A percentile compares a stretch with the other conserved stretches of the same genome.
Evolutionary conservation across 2,329 filamentous ascomycete species (phyloP).

Genomic region (Alternaria triticina): DNA sequence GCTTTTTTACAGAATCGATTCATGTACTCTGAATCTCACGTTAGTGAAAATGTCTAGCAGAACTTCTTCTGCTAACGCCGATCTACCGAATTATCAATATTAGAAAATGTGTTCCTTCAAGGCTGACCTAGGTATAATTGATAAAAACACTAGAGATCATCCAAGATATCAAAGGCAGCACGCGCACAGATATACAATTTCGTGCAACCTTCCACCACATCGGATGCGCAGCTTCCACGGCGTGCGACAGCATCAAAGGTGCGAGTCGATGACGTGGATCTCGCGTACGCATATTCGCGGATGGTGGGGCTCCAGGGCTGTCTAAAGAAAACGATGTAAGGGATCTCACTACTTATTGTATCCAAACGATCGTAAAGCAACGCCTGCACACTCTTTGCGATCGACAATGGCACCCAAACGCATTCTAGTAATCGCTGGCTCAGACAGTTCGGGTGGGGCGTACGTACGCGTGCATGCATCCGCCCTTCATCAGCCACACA

Average conservation of each 20-base stretch:
- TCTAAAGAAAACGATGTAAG: conserved; percentile 3
- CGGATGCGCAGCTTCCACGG: not conserved
- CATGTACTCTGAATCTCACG: not conserved
- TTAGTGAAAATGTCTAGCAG: not conserved
- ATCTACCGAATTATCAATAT: not conserved
- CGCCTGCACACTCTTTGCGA: not conserved
- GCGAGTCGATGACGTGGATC: conserved; percentile 29
- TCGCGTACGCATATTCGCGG: conserved; percentile 33
- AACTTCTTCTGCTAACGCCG: not conserved
- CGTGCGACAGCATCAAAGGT: conserved; percentile 1
- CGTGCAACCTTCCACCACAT: not conserved
- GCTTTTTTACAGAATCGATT: not conserved
- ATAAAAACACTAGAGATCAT: not conserved
- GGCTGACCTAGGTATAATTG: not conserved
- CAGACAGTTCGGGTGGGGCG: conserved; percentile 91
- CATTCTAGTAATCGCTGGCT: conserved; percentile 84
- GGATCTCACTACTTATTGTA: not conserved
- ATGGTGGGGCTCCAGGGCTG: conserved; percentile 27
- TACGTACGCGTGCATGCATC: conserved; percentile 61
- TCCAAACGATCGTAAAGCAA: conserved; percentile 2
- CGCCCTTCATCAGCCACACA: conserved; percentile 17
- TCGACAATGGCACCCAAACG: conserved; percentile 50
- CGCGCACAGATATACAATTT: not conserved
- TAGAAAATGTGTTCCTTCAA: not conserved
- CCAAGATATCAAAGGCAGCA: not conserved